Percentiles rank a stretch among this genome's conserved stretches.
Evolutionary conservation across 1,139 yeast species (phyloP).

Genomic region (Cylindricascospora bacillispora): DNA sequence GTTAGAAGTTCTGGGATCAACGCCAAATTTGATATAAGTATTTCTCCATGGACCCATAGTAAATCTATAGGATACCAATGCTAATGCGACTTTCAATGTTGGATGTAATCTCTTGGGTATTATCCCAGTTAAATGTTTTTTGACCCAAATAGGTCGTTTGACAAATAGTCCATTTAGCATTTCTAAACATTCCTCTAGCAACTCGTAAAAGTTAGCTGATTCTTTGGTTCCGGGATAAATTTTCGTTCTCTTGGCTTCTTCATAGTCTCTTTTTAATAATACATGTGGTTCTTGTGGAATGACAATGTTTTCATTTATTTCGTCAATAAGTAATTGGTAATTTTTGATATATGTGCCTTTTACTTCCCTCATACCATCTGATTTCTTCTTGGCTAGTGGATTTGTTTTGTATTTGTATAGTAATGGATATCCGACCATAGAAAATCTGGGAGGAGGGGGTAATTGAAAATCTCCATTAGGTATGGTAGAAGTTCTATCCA

Average conservation of each 20-base stretch:
- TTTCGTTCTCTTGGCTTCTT: constrained; percentile 22
- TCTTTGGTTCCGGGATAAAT: constrained; percentile 23
- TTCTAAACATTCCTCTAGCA: constrained; percentile 31
- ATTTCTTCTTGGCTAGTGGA: constrained; percentile 37
- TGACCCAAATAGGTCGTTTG: constrained; percentile 73
- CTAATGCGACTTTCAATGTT: constrained; percentile 61
- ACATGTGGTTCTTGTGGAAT: constrained; percentile 35
- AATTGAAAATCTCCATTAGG: constrained; percentile 42
- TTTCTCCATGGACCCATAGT: constrained; percentile 94
- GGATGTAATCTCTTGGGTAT: constrained; percentile 40
- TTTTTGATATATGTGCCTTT: constrained; percentile 29
- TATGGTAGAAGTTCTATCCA: constrained; percentile 25
- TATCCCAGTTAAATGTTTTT: constrained; percentile 56
- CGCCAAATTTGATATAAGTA: constrained; percentile 67
- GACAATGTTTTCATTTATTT: constrained; percentile 18
- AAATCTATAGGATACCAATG: constrained; percentile 69
- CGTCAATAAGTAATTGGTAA: constrained; percentile 24
- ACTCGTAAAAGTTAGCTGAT: constrained; percentile 29
- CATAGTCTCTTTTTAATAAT: constrained; percentile 29
- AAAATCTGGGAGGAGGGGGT: constrained; percentile 80
- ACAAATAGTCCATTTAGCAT: constrained; percentile 45
- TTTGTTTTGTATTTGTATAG: constrained; percentile 55
- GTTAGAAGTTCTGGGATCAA: constrained; percentile 52
- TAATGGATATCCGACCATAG: constrained; percentile 64
- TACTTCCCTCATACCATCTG: constrained; percentile 35